Evolutionary conservation across 106 monocot species (phyloP), one percentile per base, ranked within the genome.

Genomic region (Hemerocallis citrina): DNA sequence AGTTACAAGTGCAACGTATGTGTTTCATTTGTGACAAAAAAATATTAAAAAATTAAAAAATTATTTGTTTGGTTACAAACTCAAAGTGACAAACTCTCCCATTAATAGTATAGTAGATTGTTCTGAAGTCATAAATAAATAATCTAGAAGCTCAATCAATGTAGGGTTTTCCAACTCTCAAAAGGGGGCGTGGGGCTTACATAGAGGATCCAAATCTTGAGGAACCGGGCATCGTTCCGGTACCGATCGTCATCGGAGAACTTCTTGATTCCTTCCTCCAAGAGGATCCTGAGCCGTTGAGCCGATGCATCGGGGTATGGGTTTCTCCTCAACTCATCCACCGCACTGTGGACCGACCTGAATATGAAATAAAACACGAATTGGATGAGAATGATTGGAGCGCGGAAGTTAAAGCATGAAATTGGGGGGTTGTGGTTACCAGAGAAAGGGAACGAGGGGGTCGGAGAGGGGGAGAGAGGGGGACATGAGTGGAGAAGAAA

Each of bases 171-270:
- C 14, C 1, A 54, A 16, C 31, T 54, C 11, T 4, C 16, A 16
- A 15, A 23, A 24, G 24, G 4, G 23, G 22, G 4, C 65, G 61
- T 72, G 4, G 23, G 22, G 4, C 65, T 65, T 72, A 95, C 94
- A 78, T 89, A 89, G 57, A 89, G 80, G 40, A 81, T 58, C 73
- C 82, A 81, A 39, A 95, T 66, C 65, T 78, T 81, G 55, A 86
- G 77, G 63, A 95, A 73, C 16, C 94, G 72, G 43, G 43, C 41
- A 51, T 95, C 86, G 8, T 80, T 47, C n/a, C 34, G 61, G 78
- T 89, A 89, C 57, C 67, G 69, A 14, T 61, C 60, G 8, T 71
- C 72, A 14, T 75, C 73, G 6, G 66, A 42, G 54, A 86, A 86
- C 31, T 55, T 70, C 17, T 65, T 33, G 33, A 95, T 69, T 80